Evolutionary conservation across 192 early-diverging fungal species (phyloP), one percentile per base, ranked within the genome.

Genomic region (Dimargaris xerosporica): DNA sequence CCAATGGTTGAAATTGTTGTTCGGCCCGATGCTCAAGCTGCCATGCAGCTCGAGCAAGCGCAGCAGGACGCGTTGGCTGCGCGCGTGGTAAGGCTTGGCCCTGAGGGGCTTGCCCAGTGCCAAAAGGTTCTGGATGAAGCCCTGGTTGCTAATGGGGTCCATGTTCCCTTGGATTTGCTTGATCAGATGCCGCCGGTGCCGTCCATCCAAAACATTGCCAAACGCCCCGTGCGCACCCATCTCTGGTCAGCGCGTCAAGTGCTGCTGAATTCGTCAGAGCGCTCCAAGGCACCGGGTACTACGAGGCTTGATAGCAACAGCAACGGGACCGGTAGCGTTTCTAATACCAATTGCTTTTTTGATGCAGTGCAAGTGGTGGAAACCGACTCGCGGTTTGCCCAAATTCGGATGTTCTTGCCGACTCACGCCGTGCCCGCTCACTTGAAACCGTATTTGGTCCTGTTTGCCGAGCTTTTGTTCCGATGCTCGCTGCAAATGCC

Each of bases 391-490:
- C 73, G 73, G 31, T 89, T 91, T 62, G 66, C 75, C 0, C 75
- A 81, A 42, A 43, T 84, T 26, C 73, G 78, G 42, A 47, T 93
- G 2, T 81, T 71, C 62, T 77, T 77, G 39, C 84, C 76, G 53
- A 65, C 67, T 31, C 60, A 46, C 15, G 55, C 63, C n/a, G 61
- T 93, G 0, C 76, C 83, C n/a, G 74, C 74, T 19, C 65, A 74
- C 19, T 71, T 87, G 29, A 80, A 82, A 10, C 80, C 83, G 15
- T 89, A 81, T 71, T 61, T 91, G 43, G 78, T 82, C 11, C 72
- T 91, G 48, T 87, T 91, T 73, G 84, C 87, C 50, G 88, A 86
- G 53, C 71, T 89, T n/a, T 43, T 91, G 21, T 82, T 91, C 61
- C 72, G 80, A 61, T 73, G 73, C 9, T 75, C 81, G 34, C 50